Base-by-base conservation (phyloP, 305 asterid genomes). In the Solanum hybrid region DNA sequence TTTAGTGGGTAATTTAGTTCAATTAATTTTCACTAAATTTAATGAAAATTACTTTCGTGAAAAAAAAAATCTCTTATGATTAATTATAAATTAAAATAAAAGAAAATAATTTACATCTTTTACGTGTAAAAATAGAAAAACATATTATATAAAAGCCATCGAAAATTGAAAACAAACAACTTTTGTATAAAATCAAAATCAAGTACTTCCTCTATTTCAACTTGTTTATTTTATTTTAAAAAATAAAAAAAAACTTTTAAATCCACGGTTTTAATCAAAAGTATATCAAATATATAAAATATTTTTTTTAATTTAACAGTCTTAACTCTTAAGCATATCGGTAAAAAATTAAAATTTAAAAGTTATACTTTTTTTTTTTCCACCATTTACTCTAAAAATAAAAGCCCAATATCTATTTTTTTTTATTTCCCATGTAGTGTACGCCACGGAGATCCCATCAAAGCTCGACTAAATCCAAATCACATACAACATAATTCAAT, bases 381-480 rank as follows among this genome's bases (percentile, higher is more conserved):
- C 22, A 46, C 22, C 64, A 51, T 51, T 51, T 5, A 51, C 67
- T 51, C 67, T 51, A 51, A 51, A 51, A 57, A 57, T 57, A 18
- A 57, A 57, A 57, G 24, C n/a, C 0, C n/a, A 51, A 16, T 16
- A 51, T 51, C n/a, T 51, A 51, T 16, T 16, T 51, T 51, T 13
- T 4, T 4, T 12, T 0, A 51, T 51, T 51, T 51, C 4, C 64
- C 64, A 51, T 51, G 3, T 51, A 46, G 3, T 14, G n/a, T 51
- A 0, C 3, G 6, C 46, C 46, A 40, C 18, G 0, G 0, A 51
- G 0, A 51, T 16, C 1, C 0, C 22, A 5, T 51, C 67, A 51
- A 51, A 51, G 0, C 67, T 51, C 9, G 4, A 16, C n/a, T 5
- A 0, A 51, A 51, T 51, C 4, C 0, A 16, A 51, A 51, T 14